Conservation (phyloP, 2,329 filamentous ascomycete genomes). For the Huntiella savannae region DNA sequence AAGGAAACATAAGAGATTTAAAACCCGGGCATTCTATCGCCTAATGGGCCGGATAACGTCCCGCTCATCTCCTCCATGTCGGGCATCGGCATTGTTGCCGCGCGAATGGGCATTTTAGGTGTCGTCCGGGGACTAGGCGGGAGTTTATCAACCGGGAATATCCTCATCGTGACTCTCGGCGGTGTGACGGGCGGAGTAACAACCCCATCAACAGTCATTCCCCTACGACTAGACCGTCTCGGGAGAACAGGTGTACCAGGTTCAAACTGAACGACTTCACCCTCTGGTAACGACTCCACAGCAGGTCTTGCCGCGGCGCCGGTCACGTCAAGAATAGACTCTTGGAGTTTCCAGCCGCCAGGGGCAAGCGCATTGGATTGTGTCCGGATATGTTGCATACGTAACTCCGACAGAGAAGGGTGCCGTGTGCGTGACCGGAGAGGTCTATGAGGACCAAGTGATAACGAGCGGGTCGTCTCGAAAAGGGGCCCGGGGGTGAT, state of each 20-base stretch:
- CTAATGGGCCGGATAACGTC: conserved; percentile 8
- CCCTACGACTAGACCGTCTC: not conserved
- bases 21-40: conserved; percentile 9
- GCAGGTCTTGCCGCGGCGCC: conserved; percentile 5
- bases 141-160: not conserved
- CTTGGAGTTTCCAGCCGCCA: conserved; percentile 9
- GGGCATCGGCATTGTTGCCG: not conserved
- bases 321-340: conserved; percentile 10
- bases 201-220: no score
- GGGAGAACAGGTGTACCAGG: not conserved
- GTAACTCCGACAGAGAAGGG: not conserved
- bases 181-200: no score
- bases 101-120: not conserved
- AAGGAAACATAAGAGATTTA: conserved; percentile 3
- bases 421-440: not conserved
- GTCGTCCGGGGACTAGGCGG: no score
- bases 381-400: conserved; percentile 4
- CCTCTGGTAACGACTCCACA: conserved; percentile 5
- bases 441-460: not conserved
- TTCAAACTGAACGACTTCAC: conserved; percentile 3
- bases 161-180: not conserved
- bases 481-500: not conserved
- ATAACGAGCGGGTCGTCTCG: conserved; percentile 5
- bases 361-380: conserved; percentile 3
- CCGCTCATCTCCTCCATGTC: not conserved